A percentile compares a stretch with the other conserved stretches of the same genome.
phyloP scores from a whole-genome alignment of 1,284 basidiomycete species.

The Ustilago xerochloae region DNA sequence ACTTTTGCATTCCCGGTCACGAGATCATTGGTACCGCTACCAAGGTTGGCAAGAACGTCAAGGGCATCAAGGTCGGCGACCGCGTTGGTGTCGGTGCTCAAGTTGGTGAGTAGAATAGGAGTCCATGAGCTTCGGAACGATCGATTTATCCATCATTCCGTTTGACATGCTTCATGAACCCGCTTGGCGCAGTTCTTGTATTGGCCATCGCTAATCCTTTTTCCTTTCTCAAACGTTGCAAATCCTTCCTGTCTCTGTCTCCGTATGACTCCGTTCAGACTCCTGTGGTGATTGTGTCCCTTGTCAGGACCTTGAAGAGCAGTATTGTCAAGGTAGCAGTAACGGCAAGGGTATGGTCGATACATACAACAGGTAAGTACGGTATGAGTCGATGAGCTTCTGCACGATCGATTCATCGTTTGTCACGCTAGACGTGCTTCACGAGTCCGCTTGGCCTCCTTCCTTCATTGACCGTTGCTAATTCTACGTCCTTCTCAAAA shows the following conservation, averaged over 20 bases:
- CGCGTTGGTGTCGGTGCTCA: conserved; percentile 77
- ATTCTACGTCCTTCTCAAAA: no score
- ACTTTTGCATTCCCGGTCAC: conserved; percentile 71
- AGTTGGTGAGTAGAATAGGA: conserved; percentile 61
- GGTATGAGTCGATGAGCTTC: no score
- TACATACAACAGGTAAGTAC: no score
- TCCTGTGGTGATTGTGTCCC: conserved; percentile 69
- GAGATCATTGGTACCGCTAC: conserved; percentile 75
- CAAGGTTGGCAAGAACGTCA: conserved; percentile 70
- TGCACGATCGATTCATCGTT: no score
- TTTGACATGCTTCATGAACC: background rate
- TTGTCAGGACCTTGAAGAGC: conserved; percentile 70
- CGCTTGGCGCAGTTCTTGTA: no score
- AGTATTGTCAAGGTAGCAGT: conserved; percentile 61
- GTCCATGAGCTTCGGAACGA: background rate
- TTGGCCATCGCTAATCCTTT: background rate
- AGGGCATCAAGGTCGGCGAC: conserved; percentile 75
- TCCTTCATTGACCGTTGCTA: no score
- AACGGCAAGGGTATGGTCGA: conserved; percentile 62
- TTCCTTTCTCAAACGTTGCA: background rate
- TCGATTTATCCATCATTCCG: background rate
- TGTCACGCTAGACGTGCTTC: no score
- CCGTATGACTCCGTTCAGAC: conserved; percentile 40
- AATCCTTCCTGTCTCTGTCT: conserved; percentile 70
- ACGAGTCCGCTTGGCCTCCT: no score